phyloP scores from a whole-genome alignment of 345 rosid genomes.

The thale cress (Arabidopsis thaliana) region DNA sequence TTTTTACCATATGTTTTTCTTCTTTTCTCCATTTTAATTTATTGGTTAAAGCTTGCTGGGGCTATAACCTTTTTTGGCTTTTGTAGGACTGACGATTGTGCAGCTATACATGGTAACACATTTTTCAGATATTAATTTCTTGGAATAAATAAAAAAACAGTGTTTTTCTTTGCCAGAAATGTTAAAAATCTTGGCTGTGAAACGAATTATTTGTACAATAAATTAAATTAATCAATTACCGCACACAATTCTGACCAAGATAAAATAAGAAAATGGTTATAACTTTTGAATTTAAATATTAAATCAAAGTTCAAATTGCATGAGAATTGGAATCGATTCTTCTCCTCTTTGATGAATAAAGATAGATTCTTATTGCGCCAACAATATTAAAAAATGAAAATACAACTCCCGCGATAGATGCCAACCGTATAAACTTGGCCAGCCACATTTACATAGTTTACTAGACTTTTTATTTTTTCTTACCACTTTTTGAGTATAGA shows the following conservation, averaged over 20 bases:
- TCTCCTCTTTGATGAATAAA: constrained; percentile 76
- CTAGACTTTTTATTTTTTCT: constrained; percentile 5
- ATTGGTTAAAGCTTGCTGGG: constrained; percentile 54
- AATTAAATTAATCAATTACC: constrained; percentile 7
- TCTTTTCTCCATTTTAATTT: constrained; percentile 36
- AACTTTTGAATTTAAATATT: constrained; percentile 26
- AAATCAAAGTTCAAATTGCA: constrained; percentile 45
- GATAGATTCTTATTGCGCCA: constrained; percentile 53
- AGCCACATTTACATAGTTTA: constrained; percentile 37
- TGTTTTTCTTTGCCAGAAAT: neutral
- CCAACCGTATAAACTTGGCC: constrained; percentile 45
- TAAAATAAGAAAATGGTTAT: constrained; percentile 23
- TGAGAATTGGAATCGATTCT: constrained; percentile 70
- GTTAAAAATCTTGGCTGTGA: neutral
- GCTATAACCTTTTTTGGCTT: constrained; percentile 57
- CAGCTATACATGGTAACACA: constrained; percentile 44
- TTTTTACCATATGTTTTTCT: constrained; percentile 41
- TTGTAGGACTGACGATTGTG: constrained; percentile 88
- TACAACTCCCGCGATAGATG: constrained; percentile 49
- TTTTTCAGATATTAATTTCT: constrained; percentile 34
- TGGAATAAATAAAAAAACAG: neutral
- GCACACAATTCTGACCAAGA: constrained; percentile 24
- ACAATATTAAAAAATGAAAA: constrained; percentile 40
- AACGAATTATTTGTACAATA: constrained; percentile 1
- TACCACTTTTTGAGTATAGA: constrained; percentile 20